Evolutionary conservation across 257 asterid genomes (phyloP).

Genomic region (Solanum sitiens): DNA sequence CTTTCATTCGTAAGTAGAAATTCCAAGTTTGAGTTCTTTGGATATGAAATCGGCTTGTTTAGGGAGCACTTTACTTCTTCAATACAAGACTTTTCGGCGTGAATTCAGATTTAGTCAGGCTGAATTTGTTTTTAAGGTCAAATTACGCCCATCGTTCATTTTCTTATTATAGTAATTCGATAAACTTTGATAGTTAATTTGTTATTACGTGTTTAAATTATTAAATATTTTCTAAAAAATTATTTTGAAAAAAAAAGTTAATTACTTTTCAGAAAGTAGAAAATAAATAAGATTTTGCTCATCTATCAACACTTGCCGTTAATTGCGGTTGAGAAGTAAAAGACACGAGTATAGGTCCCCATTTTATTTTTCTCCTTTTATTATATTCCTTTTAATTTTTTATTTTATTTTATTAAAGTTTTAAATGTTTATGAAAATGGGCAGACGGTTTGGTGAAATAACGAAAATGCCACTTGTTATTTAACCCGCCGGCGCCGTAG

Average conservation of each 20-base stretch:
- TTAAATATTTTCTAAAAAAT: no score
- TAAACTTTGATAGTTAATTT: neutral
- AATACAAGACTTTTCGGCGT: accelerated
- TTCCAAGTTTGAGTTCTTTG: no score
- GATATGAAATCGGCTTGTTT: no score
- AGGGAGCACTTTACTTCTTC: accelerated
- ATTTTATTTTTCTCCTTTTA: neutral
- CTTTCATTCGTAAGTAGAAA: accelerated
- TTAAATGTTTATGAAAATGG: neutral
- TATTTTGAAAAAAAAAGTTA: neutral
- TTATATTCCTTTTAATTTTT: neutral
- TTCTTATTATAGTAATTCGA: neutral
- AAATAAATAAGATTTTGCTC: neutral
- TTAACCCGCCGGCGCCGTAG: neutral
- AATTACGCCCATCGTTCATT: neutral
- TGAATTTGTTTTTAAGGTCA: no score
- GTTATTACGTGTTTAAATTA: neutral
- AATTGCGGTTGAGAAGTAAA: constrained; percentile 72
- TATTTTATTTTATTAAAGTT: neutral
- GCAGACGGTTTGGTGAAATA: neutral
- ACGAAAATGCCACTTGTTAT: neutral
- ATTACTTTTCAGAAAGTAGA: neutral
- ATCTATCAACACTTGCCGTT: constrained; percentile 39
- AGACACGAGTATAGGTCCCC: constrained; percentile 21
- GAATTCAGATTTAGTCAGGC: no score